Base-by-base conservation (phyloP, 768 basidiomycete genomes). In the Suillus hirtellus region DNA sequence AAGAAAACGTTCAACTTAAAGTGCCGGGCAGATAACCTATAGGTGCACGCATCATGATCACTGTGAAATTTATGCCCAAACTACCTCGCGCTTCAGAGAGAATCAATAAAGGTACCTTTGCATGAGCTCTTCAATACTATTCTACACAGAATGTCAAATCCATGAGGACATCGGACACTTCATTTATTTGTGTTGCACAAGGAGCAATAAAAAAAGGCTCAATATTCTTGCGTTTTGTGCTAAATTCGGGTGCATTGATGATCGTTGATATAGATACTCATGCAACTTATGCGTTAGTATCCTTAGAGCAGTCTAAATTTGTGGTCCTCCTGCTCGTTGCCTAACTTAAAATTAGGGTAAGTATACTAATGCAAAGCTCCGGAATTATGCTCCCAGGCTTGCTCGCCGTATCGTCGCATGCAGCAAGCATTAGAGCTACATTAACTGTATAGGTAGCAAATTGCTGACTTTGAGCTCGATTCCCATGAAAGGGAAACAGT, bases 401-500 rank as follows among this genome's bases (percentile, higher is more conserved):
- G 17, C 31, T 19, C 4, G 31, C 27, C 1, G 31, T 34, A 31
- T 31, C 31, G 11, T 52, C 17, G 17, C 17, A 52, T 52, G 27
- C 17, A 19, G 50, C 19, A 27, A 37, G 35, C 15, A 19, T 34
- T 34, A 6, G 11, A 53, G 11, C 31, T 53, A 34, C 31, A 12
- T 11, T n/a, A 10, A 56, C 38, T 38, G 24, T 56, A 31, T 31
- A 56, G 24, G 21, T 15, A 24, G 38, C 17, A 4, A 27, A 11
- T 2, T 56, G 5, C 27, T 40, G 38, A 27, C 17, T 38, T 40
- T 7, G 21, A 56, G 8, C 55, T 10, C 6, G 24, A 56, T 40
- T 56, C 55, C 55, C 55, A 56, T 56, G 38, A 56, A 40, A 38
- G 55, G 52, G 34, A 53, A 47, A 46, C 35, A 35, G 35, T 37